Base-by-base conservation (phyloP, 2,329 filamentous ascomycete species). In the Pyricularia grisea region DNA sequence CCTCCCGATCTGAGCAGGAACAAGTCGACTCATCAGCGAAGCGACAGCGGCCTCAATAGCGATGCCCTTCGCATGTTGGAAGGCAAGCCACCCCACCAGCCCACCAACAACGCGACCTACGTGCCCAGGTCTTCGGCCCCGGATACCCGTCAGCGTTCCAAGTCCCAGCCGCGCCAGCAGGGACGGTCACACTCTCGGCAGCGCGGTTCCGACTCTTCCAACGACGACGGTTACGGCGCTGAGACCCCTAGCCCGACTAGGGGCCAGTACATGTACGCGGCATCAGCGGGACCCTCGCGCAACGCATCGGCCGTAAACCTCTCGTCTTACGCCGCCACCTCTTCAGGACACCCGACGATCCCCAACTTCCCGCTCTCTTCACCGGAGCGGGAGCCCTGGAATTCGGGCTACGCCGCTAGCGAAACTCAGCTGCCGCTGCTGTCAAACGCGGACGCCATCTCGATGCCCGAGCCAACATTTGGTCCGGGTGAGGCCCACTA, bases 401-500 rank as follows among this genome's bases (percentile, higher is more conserved):
- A 3, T 12, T 28, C 28, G 4, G 14, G 14, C 25, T 63, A 63
- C 60, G 60, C 65, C 50, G 60, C 36, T 11, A 69, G 68, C 67
- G 68, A 69, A 31, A 33, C 69, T 5, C 42, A 66, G 66, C 66
- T 36, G 14, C 36, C 68, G 60, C 27, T 60, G 67, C 3, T 68
- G 69, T 9, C 42, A 11, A 68, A 69, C 11, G 60, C 27, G 4
- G 71, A 70, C 25, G 70, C 71, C 27, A 60, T 73, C 65, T 30
- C 70, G 1, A 66, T 67, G 2, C 73, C 74, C 3, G 71, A 74
- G 27, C 75, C 77, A n/a, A 76, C 77, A 0, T 80, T 79, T 67
- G 75, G 78, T 5, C 75, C 77, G 0, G 77, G 77, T 78, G 61
- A 69, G 67, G 1, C 68, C 31, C 31, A 72, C 78, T 76, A 79